A percentile compares a stretch with the other conserved stretches of the same genome.
Evolutionary conservation across 352 stramenopile species (phyloP).

Genomic region (Peronospora farinosa): DNA sequence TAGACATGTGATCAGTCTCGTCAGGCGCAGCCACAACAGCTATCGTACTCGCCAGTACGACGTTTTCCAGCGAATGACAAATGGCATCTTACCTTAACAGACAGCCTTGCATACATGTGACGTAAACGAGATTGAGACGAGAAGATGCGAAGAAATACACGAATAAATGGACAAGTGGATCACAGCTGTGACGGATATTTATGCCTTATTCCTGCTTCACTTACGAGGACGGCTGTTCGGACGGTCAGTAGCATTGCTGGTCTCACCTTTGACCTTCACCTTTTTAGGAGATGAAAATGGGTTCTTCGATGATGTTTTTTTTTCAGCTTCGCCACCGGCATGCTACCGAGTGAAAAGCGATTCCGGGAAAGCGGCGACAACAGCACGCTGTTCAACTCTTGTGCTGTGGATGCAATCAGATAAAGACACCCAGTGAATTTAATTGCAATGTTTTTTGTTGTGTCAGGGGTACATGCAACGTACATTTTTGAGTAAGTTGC

Average conservation of each 20-base stretch:
- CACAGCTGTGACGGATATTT: background rate
- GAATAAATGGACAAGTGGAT: slow-evolving; percentile 17
- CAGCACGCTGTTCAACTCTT: slow-evolving; percentile 63
- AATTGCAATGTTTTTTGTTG: background rate
- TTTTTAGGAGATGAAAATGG: slow-evolving; percentile 45
- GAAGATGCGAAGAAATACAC: slow-evolving; percentile 9
- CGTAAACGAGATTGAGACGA: background rate
- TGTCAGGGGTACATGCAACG: slow-evolving; percentile 6
- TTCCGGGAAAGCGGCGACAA: slow-evolving; percentile 54
- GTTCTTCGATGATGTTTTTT: slow-evolving; percentile 83
- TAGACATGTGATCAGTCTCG: slow-evolving; percentile 86
- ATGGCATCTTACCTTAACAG: slow-evolving; percentile 76
- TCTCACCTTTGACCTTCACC: slow-evolving; percentile 14
- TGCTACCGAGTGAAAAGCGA: slow-evolving; percentile 68
- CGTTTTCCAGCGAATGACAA: slow-evolving; percentile 89
- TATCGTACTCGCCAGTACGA: slow-evolving; percentile 89
- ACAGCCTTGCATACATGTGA: background rate
- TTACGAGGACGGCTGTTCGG: slow-evolving; percentile 27
- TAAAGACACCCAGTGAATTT: background rate
- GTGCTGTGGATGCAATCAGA: slow-evolving; percentile 16
- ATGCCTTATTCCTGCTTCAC: slow-evolving; percentile 23
- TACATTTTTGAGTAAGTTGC: slow-evolving; percentile 52
- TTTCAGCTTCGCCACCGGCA: slow-evolving; percentile 74
- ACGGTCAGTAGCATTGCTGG: slow-evolving; percentile 4
- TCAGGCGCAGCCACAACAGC: slow-evolving; percentile 86